Base-by-base conservation (phyloP, 768 basidiomycete species). In the Trametes elegans region DNA sequence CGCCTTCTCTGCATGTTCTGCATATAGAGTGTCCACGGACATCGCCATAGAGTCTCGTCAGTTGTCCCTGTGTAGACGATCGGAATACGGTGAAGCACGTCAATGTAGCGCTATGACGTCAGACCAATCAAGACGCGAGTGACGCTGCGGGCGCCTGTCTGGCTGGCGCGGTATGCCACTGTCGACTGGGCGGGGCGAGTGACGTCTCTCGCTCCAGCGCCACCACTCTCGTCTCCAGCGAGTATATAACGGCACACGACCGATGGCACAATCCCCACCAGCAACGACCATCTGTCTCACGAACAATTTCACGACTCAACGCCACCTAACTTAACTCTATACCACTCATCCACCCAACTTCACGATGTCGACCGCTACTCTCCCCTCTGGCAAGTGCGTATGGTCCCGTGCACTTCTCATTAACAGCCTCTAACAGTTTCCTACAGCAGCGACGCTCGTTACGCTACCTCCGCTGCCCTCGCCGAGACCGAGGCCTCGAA, bases 391-490 rank as follows among this genome's bases (percentile, higher is more conserved):
- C 44, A 29, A 53, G 63, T 58, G 47, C 32, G 48, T 54, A 43
- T 45, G 48, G 7, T 55, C 31, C 10, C 24, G 41, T 32, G 27
- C 34, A 57, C 49, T 40, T 49, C 34, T 23, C 32, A 18, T 45
- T 46, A 7, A 41, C 13, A n/a, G n/a, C n/a, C n/a, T n/a, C 38
- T 26, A 26, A 26, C 53, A 7, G 21, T 36, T 18, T 3, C 45
- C n/a, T n/a, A n/a, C n/a, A 64, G 57, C 29, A 66, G 61, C 55
- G 68, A 69, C 51, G 67, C 73, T 19, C 68, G 74, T 59, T 67
- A 71, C 51, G 76, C 79, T 61, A 84, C 83, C 3, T 78, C 80
- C n/a, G 84, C 82, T 9, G 80, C 78, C 1, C 68, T 75, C 42
- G 79, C 81, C 8, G 76, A 77, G 40, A 70, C 75, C 2, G 68